These are phyloP conservation scores for Botrytis sinoallii DNA, from an alignment of 2,329 filamentous ascomycete species.

Conservation along the genomic window DNA sequence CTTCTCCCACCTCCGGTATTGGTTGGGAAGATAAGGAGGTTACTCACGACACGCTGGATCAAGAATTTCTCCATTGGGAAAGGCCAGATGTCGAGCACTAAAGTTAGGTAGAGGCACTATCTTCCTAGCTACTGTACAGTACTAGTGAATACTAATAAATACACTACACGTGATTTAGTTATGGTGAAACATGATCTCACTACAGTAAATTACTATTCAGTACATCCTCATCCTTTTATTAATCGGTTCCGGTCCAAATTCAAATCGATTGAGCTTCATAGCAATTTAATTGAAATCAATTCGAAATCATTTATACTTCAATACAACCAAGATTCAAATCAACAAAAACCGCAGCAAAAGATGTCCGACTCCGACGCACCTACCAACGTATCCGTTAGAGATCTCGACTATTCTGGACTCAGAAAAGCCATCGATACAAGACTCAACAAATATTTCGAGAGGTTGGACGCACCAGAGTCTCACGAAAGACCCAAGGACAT, in stretches of 20 bases:
- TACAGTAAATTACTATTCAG: background rate
- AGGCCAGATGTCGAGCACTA: background rate
- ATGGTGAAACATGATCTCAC: background rate
- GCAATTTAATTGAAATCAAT: background rate
- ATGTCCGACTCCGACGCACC: background rate
- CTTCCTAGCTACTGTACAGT: background rate
- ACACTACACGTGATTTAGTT: background rate
- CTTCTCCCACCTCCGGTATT: background rate
- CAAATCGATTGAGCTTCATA: background rate
- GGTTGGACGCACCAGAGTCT: background rate
- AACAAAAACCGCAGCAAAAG: background rate
- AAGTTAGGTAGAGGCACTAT: background rate
- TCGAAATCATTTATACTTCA: background rate
- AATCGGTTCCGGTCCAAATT: background rate
- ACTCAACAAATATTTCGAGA: background rate
- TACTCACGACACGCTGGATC: background rate
- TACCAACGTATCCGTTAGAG: background rate
- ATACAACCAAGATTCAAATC: background rate
- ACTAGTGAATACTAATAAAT: background rate
- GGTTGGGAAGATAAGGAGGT: background rate
- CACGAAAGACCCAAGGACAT: background rate
- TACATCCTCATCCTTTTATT: background rate
- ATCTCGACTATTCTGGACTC: background rate
- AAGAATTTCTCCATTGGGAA: background rate
- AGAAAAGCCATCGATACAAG: background rate